Conservation (phyloP, 2,329 filamentous ascomycete species). For the Torrubiella hemipterigena region DNA sequence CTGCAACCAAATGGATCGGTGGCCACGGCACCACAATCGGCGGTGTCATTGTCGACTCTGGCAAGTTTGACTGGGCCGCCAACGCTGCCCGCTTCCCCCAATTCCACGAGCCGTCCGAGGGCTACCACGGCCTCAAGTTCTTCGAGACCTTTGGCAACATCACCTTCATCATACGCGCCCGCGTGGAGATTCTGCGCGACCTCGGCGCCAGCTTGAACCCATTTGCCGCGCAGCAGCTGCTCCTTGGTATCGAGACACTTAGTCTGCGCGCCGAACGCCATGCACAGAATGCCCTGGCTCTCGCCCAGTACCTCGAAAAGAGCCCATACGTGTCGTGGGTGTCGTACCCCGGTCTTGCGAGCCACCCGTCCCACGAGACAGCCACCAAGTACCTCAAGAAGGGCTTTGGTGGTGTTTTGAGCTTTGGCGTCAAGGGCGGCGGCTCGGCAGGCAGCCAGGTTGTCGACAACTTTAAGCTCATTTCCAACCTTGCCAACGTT, state of each 20-base stretch:
- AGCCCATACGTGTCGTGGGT: constrained; percentile 86
- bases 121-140: constrained; percentile 90
- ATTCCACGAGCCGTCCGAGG: constrained; percentile 76
- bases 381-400: constrained; percentile 80
- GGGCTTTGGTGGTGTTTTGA: constrained; percentile 83
- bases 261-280: constrained; percentile 79
- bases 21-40: constrained; percentile 89
- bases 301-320: constrained; percentile 74
- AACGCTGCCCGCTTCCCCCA: constrained; percentile 79
- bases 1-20: constrained; percentile 93
- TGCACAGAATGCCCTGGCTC: constrained; percentile 66
- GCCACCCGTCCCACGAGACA: constrained; percentile 64
- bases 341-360: constrained; percentile 79
- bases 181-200: constrained; percentile 85
- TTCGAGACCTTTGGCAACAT: constrained; percentile 81
- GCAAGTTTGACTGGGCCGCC: constrained; percentile 90
- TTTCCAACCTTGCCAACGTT: constrained; percentile 93
- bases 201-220: constrained; percentile 74
- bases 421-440: constrained; percentile 86
- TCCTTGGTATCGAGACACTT: constrained; percentile 83
- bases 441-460: constrained; percentile 73
- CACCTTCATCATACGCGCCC: constrained; percentile 72
- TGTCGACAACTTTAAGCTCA: constrained; percentile 88
- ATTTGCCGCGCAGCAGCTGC: constrained; percentile 83
- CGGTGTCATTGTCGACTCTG: constrained; percentile 75